phyloP scores from a whole-genome alignment of 2,329 filamentous ascomycete species.

The Apiospora aurea region DNA sequence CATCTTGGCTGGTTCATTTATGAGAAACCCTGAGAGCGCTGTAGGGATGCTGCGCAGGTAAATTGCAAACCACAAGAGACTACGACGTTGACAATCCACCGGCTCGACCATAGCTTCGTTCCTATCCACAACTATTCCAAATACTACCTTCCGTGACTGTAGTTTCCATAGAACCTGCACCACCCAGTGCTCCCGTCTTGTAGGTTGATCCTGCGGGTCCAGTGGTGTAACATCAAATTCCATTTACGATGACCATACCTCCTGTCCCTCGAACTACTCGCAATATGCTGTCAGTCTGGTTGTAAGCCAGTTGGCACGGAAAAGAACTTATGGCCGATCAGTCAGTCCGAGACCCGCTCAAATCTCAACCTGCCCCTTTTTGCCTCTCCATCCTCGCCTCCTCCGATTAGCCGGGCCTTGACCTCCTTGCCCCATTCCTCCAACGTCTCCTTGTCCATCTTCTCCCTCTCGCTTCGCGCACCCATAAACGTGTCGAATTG shows the following conservation, averaged over 20 bases:
- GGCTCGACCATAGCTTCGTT: not conserved
- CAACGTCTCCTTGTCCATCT: not conserved
- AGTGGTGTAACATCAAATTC: not conserved
- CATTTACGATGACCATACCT: not conserved
- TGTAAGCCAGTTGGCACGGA: not conserved
- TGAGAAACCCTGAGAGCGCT: slow-evolving; percentile 22
- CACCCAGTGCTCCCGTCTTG: not conserved
- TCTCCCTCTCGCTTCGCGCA: not conserved
- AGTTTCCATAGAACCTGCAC: too few species aligned
- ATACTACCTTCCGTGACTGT: too few species aligned
- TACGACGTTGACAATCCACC: not conserved
- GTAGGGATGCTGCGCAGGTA: too few species aligned
- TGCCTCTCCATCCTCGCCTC: not conserved
- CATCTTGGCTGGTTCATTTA: slow-evolving; percentile 44
- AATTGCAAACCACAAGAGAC: too few species aligned
- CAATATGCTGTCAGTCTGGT: not conserved
- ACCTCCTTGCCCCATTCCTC: not conserved
- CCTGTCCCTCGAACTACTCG: not conserved
- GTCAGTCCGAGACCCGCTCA: not conserved
- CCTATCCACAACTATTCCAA: not conserved
- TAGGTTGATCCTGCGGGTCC: too few species aligned
- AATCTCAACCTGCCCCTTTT: not conserved
- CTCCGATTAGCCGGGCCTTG: not conserved
- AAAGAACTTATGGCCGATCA: not conserved
- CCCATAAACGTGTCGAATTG: not conserved